Evolutionary conservation across 2,329 filamentous ascomycete genomes (phyloP), one percentile per base, ranked within the genome.

Genomic region (Orbilia javanica): DNA sequence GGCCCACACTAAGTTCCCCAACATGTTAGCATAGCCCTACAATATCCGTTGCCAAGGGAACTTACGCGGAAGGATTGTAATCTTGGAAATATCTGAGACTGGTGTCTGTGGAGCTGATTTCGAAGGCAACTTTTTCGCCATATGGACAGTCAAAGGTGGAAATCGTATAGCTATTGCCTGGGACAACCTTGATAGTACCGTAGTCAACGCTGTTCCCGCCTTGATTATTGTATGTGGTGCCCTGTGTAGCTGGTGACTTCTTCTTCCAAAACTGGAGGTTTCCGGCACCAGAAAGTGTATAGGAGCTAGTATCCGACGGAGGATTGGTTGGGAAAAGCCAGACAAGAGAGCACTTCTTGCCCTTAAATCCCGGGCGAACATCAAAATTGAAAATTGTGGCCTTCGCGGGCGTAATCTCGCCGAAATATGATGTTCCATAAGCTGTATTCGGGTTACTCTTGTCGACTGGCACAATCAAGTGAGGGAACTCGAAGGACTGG

Each of bases 371-470:
- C 3, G 83, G 79, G 0, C 88, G 88, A 50, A 92, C 88, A 81
- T 91, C 89, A 84, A 92, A 92, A 85, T 91, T 91, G 87, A 90
- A 92, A 81, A 92, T 87, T 11, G 88, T 87, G 8, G 87, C 88
- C 60, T 88, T 83, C 69, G 84, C 85, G 18, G 85, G 83, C 11
- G 87, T 88, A 42, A 91, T 85, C 10, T 86, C 86, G 66, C 89
- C 90, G 79, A 88, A 87, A 84, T 85, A 87, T 0, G 86, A 86
- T 1, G 87, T 89, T 6, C 89, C 89, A 50, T 84, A 84, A 0
- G 87, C 84, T 3, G 84, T 85, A 82, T 87, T 83, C 0, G 90
- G 89, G 15, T 86, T 84, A 15, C 85, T 83, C 2, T 86, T 87
- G 83, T 89, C 86, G 79, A 92, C 83, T 4, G 89, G 87, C 34